A percentile compares a stretch with the other conserved stretches of the same genome.
Conservation (phyloP, 352 stramenopile species). For the Phytophthora boehmeriae region DNA sequence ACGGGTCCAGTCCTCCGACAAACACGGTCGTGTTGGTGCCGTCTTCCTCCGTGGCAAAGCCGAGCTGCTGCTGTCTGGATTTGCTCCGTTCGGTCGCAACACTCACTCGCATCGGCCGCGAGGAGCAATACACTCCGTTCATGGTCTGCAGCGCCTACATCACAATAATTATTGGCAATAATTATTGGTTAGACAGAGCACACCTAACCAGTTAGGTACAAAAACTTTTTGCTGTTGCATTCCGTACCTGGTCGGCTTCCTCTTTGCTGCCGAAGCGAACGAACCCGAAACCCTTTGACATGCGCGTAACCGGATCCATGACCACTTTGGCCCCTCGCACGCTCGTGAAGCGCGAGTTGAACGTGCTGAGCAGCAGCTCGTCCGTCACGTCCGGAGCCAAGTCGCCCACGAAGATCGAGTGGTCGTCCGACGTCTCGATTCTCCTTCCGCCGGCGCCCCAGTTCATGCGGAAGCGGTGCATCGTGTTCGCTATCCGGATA, state of each 20-base stretch:
- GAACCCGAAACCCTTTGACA: slow-evolving; percentile 93
- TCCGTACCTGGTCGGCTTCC: slow-evolving; percentile 71
- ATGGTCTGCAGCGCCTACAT: slow-evolving; percentile 85
- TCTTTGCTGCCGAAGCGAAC: slow-evolving; percentile 90
- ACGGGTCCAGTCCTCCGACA: slow-evolving; percentile 87
- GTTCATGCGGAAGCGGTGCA: slow-evolving; percentile 92
- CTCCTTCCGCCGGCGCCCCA: slow-evolving; percentile 89
- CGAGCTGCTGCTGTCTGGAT: slow-evolving; percentile 34
- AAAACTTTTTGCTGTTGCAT: too few relatives aligned
- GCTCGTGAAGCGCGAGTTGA: slow-evolving; percentile 78
- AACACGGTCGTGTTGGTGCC: slow-evolving; percentile 92
- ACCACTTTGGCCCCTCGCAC: slow-evolving; percentile 91
- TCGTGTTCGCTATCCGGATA: slow-evolving; percentile 71
- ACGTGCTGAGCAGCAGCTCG: slow-evolving; percentile 85
- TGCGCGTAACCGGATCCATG: slow-evolving; percentile 87
- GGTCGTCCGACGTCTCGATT: slow-evolving; percentile 84
- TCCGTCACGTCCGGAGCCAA: slow-evolving; percentile 91
- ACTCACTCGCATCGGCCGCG: slow-evolving; percentile 89
- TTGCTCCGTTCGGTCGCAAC: slow-evolving; percentile 88
- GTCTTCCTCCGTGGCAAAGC: slow-evolving; percentile 53
- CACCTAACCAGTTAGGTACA: not conserved
- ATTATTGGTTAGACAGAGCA: not conserved
- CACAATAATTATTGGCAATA: not conserved
- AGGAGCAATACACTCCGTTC: slow-evolving; percentile 90
- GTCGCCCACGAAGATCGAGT: slow-evolving; percentile 93